Conservation (phyloP, 1,284 basidiomycete genomes). For the Fistulinella cinereoalba region DNA sequence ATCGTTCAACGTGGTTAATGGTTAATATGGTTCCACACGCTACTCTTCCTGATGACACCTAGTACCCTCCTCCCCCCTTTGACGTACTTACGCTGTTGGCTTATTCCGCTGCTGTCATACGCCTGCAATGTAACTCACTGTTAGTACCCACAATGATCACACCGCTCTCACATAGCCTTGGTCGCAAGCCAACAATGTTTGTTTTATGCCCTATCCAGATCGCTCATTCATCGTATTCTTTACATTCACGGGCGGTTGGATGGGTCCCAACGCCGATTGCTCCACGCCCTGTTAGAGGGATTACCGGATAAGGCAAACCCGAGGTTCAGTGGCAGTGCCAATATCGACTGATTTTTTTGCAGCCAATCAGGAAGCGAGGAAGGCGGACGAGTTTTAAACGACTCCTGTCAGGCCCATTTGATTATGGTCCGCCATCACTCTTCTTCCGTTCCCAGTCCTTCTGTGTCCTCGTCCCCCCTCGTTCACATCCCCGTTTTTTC, state of each 20-base stretch:
- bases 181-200: too few relatives aligned
- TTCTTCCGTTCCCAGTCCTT: constrained; percentile 40
- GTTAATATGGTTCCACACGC: constrained; percentile 13
- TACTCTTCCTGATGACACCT: neutral
- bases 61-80: constrained; percentile 14
- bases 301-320: too few relatives aligned
- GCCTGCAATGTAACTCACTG: constrained; percentile 24
- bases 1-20: constrained; percentile 6
- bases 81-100: constrained; percentile 11
- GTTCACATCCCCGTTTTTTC: constrained; percentile 47
- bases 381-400: neutral
- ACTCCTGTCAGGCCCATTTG: too few relatives aligned
- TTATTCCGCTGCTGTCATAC: constrained; percentile 15
- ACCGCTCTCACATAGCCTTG: too few relatives aligned
- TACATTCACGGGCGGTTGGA: too few relatives aligned
- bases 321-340: constrained; percentile 13
- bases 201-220: too few relatives aligned
- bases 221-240: too few relatives aligned
- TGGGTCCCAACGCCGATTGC: too few relatives aligned
- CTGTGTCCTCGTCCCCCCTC: constrained; percentile 36
- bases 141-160: constrained; percentile 36
- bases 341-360: constrained; percentile 26
- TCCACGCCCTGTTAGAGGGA: too few relatives aligned
- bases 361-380: constrained; percentile 18
- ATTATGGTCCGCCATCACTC: constrained; percentile 35